A percentile compares a stretch with the other conserved stretches of the same genome.
Evolutionary conservation across 768 basidiomycete genomes (phyloP).

Genomic region (Amanita jacksonii): DNA sequence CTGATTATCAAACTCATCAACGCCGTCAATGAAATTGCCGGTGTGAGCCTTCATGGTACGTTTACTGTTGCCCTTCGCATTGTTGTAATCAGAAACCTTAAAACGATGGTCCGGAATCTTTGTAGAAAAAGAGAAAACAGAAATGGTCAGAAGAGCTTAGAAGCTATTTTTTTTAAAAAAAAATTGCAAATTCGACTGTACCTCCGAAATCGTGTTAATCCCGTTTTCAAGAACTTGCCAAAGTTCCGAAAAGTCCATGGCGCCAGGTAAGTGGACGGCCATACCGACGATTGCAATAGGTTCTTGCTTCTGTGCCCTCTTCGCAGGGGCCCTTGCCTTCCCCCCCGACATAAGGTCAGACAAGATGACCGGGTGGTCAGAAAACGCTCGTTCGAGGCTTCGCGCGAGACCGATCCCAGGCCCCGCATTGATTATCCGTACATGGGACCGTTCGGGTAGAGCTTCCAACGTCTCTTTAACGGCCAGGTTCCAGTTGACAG

Average conservation of each 20-base stretch:
- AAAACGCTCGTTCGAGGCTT: constrained; percentile 27
- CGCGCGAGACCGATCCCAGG: constrained; percentile 33
- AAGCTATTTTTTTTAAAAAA: no score
- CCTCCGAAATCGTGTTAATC: constrained; percentile 46
- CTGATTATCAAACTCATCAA: constrained; percentile 54
- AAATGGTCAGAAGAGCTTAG: not conserved
- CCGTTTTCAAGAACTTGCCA: constrained; percentile 55
- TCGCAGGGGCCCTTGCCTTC: constrained; percentile 16
- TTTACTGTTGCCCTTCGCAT: constrained; percentile 17
- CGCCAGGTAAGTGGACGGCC: constrained; percentile 54
- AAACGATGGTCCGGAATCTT: constrained; percentile 62
- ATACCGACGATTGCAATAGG: constrained; percentile 67
- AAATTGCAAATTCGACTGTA: constrained; percentile 18
- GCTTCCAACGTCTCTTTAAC: constrained; percentile 19
- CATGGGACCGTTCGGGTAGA: constrained; percentile 14
- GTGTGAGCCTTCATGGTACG: constrained; percentile 41
- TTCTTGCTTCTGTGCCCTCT: constrained; percentile 26
- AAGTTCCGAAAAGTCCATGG: constrained; percentile 33
- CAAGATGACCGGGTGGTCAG: constrained; percentile 11
- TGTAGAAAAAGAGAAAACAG: constrained; percentile 6
- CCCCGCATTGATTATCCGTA: constrained; percentile 41
- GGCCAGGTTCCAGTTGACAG: constrained; percentile 44
- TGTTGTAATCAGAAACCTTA: constrained; percentile 30
- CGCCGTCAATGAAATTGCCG: constrained; percentile 55
- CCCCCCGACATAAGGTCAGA: constrained; percentile 19